phyloP scores from a whole-genome alignment of 441 rosid species.

The Theobroma grandiflorum region DNA sequence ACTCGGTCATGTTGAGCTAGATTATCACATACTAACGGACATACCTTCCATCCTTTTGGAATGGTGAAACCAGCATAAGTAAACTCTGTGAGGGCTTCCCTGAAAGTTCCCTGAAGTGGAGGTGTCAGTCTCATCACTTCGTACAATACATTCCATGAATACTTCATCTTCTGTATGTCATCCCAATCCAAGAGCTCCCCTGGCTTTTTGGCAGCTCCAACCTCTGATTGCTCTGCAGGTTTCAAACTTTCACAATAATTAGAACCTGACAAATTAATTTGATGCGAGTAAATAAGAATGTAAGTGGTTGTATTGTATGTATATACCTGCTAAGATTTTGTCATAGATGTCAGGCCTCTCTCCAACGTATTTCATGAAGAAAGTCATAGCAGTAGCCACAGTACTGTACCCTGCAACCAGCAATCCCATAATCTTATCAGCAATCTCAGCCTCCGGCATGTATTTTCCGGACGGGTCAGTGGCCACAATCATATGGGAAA shows the following conservation, averaged over 20 bases:
- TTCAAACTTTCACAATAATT: background rate
- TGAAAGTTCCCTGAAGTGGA: constrained; percentile 53
- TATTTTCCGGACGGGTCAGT: constrained; percentile 15
- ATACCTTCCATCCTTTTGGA: constrained; percentile 67
- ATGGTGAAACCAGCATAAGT: constrained; percentile 44
- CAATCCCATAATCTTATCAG: constrained; percentile 44
- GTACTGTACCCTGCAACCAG: constrained; percentile 50
- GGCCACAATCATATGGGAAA: constrained; percentile 37
- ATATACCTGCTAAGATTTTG: constrained; percentile 36
- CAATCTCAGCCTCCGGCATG: constrained; percentile 37
- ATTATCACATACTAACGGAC: too few species aligned
- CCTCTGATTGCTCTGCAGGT: constrained; percentile 48
- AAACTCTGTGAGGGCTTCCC: constrained; percentile 48
- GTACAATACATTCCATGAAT: constrained; percentile 54
- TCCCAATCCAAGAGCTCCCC: constrained; percentile 46
- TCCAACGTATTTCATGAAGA: constrained; percentile 41
- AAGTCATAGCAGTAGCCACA: constrained; percentile 45
- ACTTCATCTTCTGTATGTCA: constrained; percentile 56
- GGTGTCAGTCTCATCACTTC: constrained; percentile 57
- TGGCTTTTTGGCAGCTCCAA: constrained; percentile 33
- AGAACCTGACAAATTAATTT: background rate
- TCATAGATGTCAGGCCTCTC: constrained; percentile 46
- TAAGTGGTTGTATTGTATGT: background rate
- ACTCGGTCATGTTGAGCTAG: too few species aligned
- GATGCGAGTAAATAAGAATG: background rate